Base-by-base conservation (phyloP, 371 early-diverging fungal species). In the Syncephalastrum contaminatum region DNA sequence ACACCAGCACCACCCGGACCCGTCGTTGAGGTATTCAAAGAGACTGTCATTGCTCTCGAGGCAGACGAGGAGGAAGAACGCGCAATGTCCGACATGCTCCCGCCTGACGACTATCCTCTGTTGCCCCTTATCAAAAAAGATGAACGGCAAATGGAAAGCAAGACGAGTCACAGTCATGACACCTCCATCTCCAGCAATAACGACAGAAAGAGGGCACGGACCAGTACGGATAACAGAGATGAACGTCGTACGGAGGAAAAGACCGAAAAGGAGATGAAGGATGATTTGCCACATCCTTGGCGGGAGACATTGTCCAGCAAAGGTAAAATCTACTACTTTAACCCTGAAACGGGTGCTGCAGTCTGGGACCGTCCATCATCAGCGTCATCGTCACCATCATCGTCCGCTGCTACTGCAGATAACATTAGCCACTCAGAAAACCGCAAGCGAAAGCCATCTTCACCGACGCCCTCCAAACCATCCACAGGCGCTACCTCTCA, bases 41-140 rank as follows among this genome's bases (percentile, higher is more conserved):
- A 59, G 16, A 59, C 51, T 41, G 59, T 59, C 4, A 59, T 59
- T 4, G 45, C 59, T 16, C 42, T 59, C 8, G 59, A 59, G 19
- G 59, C 59, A 13, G 59, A 59, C 43, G 59, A 59, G 41, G 59
- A 53, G 36, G 59, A 59, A 43, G 59, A 59, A 48, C 22, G 53
- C 14, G 59, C 56, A 13, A 47, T 55, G 46, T 20, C 24, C 16
- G 56, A 55, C 10, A 43, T 44, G 43, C 25, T 51, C 15, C 36
- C 21, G 16, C 4, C 10, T n/a, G 19, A 21, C n/a, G 24, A 40
- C 22, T 21, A 40, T 41, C 41, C 42, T 14, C 20, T 44, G 24
- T 45, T 5, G 16, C 27, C 36, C 36, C 7, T 30, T 30, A 10
- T 30, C 36, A 8, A 43, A 45, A 27, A 54, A 42, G 25, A 50